Evolutionary conservation across 345 rosid species (phyloP), one percentile per base, ranked within the genome.

Genomic region (Aethionema arabicum): DNA sequence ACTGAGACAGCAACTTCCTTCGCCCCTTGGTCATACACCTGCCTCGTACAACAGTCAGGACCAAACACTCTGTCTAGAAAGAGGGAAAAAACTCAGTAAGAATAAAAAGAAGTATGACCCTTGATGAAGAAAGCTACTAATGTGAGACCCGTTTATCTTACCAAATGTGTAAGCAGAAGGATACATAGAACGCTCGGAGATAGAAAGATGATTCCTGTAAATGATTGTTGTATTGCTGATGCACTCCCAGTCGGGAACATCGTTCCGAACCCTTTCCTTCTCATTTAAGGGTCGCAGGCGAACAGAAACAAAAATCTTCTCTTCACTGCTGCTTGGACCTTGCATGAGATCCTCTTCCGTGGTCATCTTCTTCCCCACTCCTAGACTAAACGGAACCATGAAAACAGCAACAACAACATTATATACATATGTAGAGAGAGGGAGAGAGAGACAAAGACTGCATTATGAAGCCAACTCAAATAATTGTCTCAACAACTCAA

Each of bases 121-220:
- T 2, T 53, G 14, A 6, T 41, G 27, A 27, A 27, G 48, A 30
- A 12, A 38, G 50, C 33, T 30, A 33, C 35, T 53, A 31, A 51
- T 44, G 21, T 13, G 12, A 29, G 32, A 61, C 9, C 13, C 50
- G 3, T 9, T 11, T 43, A 0, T 13, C 81, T 82, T 81, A 88
- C 98, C 96, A 73, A 91, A 91, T 54, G 86, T 59, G 63, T 86
- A 91, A 46, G 84, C 83, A 79, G 89, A 65, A 56, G 98, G 95
- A 74, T 91, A 88, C 90, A 88, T 72, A 61, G 95, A 91, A 54
- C 96, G 76, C 46, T 91, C 98, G 4, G 95, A 78, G 70, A 79
- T 78, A 9, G 90, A 82, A 67, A 86, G 85, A 60, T 71, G 84
- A 75, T 79, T 86, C 76, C 76, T 74, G 80, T 80, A 84, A 57